A percentile compares a stretch with the other conserved stretches of the same genome.
These are phyloP conservation scores for Lactifluus volemus DNA, from an alignment of 768 basidiomycete genomes.

Conservation along the genomic window DNA sequence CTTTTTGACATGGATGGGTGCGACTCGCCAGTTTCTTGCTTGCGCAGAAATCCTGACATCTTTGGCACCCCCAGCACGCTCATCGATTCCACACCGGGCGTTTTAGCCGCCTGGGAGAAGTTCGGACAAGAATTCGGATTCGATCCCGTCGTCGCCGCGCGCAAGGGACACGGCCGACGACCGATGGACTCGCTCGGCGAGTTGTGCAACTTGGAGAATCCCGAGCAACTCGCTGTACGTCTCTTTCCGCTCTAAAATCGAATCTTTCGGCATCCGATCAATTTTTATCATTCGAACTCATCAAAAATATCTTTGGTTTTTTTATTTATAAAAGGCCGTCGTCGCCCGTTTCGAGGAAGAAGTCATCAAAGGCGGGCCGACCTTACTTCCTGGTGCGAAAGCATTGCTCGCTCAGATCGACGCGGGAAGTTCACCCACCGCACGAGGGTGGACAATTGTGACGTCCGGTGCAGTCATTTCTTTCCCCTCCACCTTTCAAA, in stretches of 20 bases:
- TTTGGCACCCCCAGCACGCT: constrained; percentile 42
- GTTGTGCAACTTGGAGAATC: constrained; percentile 54
- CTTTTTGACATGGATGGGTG: constrained; percentile 69
- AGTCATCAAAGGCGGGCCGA: constrained; percentile 56
- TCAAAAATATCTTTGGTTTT: too few species aligned
- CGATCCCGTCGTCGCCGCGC: constrained; percentile 40
- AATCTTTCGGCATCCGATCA: neutral
- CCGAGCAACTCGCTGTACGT: constrained; percentile 44
- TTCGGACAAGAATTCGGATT: constrained; percentile 54
- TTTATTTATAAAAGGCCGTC: constrained; percentile 34
- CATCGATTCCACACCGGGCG: constrained; percentile 79
- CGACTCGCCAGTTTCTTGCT: constrained; percentile 4
- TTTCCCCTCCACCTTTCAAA: constrained; percentile 36
- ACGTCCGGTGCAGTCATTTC: constrained; percentile 67
- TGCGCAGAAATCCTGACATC: neutral
- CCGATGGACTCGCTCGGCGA: constrained; percentile 67
- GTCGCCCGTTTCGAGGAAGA: constrained; percentile 71
- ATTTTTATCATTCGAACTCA: neutral
- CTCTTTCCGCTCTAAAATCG: constrained; percentile 15
- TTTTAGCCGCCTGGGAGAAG: constrained; percentile 66
- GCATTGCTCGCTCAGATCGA: constrained; percentile 35
- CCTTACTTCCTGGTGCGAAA: constrained; percentile 57
- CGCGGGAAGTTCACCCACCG: constrained; percentile 17
- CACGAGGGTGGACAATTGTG: constrained; percentile 70
- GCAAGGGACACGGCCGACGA: constrained; percentile 68